Percentiles rank a stretch among this genome's conserved stretches.
Conservation (phyloP, 495 filamentous ascomycete genomes). For the Tetracladium setigerum region DNA sequence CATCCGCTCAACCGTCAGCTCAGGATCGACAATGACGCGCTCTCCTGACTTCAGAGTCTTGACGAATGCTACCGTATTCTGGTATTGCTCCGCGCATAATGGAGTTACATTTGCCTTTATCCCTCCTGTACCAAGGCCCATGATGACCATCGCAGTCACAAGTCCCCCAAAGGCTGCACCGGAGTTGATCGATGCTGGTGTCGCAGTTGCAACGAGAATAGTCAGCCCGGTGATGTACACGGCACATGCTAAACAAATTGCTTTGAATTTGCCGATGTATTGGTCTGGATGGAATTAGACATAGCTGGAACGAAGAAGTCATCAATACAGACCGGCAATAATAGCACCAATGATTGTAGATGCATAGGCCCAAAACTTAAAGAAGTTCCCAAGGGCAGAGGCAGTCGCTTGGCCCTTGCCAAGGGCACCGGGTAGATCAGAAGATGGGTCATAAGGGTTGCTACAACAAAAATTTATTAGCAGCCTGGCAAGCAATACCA, state of each 20-base stretch:
- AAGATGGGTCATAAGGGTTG: background rate
- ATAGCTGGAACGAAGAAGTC: no score
- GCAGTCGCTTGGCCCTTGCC: background rate
- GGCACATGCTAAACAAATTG: conserved; percentile 50
- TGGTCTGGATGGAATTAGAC: conserved; percentile 31
- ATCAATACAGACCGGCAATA: conserved; percentile 29
- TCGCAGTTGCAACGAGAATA: conserved; percentile 30
- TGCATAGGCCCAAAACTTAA: conserved; percentile 1
- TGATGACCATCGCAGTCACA: conserved; percentile 33
- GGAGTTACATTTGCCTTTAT: conserved; percentile 62
- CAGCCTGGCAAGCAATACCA: no score
- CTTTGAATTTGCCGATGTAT: conserved; percentile 62
- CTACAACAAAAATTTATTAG: no score
- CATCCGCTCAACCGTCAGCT: conserved; percentile 63
- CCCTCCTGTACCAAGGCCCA: conserved; percentile 52
- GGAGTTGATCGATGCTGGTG: conserved; percentile 28
- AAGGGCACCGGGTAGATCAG: background rate
- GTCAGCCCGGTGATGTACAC: conserved; percentile 34
- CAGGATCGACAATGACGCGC: conserved; percentile 63
- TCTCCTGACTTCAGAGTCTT: conserved; percentile 61
- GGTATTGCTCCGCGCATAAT: conserved; percentile 61
- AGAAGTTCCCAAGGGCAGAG: conserved; percentile 3
- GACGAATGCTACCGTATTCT: conserved; percentile 35
- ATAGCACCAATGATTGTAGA: conserved; percentile 36
- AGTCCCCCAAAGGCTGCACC: conserved; percentile 31